Evolutionary conservation across 1,284 basidiomycete species (phyloP), one percentile per base, ranked within the genome.

Genomic region (Dichomitus squalens): DNA sequence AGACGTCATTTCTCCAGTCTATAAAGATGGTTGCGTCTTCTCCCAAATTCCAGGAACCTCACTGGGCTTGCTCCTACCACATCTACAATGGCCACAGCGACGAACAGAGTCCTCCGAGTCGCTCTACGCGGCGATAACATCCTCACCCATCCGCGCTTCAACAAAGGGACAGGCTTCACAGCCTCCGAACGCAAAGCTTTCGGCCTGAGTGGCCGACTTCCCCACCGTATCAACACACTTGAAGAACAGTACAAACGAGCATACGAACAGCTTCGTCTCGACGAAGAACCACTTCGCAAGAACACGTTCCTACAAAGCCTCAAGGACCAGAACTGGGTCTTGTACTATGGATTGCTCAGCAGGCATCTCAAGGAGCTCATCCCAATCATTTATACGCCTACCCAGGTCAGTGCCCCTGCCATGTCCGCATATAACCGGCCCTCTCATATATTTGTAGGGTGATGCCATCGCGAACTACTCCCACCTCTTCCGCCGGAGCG

Each of bases 381-480:
- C 49, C 88, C 90, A 1, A 83, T 92, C 60, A 87, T 92, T 49
- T 92, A 92, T 61, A 89, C 87, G 0, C 86, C 86, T 2, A 88
- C 86, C 0, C 82, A 87, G 79, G 83, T 84, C 52, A 41, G 74
- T 66, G 1, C 16, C 9, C 7, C 7, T n/a, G 4, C 12, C 7
- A 25, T 2, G 12, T 18, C 18, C 16, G 11, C 18, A 21, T 25
- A 36, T 41, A 25, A 25, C 16, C 39, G 23, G 27, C n/a, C 2
- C 16, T 36, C 25, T 61, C 4, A 54, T 31, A 14, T 33, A 27
- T 2, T 18, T 3, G 20, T 52, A 87, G 81, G 90, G 88, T 3
- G 87, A 92, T 54, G 92, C 92, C 0, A 93, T 95, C 49, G 76
- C 87, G 2, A 81, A 88, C 53, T 94, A 93, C 66, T 93, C 91